phyloP scores from a whole-genome alignment of 2,329 filamentous ascomycete genomes.

The Volutella citrinella region DNA sequence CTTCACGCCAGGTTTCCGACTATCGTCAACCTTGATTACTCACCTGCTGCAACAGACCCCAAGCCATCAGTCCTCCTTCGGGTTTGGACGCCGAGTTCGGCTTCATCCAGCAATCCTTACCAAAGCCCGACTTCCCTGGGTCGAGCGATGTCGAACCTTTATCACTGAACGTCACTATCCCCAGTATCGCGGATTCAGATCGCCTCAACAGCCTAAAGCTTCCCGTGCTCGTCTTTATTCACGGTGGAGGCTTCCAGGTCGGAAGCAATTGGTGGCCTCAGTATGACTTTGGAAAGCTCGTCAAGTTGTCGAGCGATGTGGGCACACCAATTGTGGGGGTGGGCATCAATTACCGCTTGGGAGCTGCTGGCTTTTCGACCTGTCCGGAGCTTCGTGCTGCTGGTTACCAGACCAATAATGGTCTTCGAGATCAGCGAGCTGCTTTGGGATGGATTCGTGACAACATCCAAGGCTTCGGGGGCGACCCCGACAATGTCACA shows the following conservation, averaged over 20 bases:
- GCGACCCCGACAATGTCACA: constrained; percentile 10
- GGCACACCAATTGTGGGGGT: constrained; percentile 12
- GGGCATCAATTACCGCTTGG: constrained; percentile 17
- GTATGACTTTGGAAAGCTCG: constrained; percentile 7
- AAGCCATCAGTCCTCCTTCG: neutral
- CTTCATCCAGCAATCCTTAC: constrained; percentile 5
- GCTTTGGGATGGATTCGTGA: constrained; percentile 14
- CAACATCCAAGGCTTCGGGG: constrained; percentile 13
- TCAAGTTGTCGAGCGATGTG: constrained; percentile 14
- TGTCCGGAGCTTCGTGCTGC: constrained; percentile 6
- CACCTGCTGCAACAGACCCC: constrained; percentile 5
- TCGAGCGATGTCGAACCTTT: constrained; percentile 2
- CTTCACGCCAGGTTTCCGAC: too few species aligned
- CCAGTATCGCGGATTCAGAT: too few species aligned
- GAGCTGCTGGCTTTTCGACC: constrained; percentile 14
- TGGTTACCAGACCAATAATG: constrained; percentile 10
- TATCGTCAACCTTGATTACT: too few species aligned
- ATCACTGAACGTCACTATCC: constrained; percentile 2
- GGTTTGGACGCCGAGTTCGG: constrained; percentile 3
- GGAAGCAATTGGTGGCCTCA: constrained; percentile 9
- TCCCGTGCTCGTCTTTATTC: constrained; percentile 15
- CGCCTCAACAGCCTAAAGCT: too few species aligned
- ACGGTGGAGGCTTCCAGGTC: constrained; percentile 12
- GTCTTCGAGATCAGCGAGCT: constrained; percentile 15
- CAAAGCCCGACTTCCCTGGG: constrained; percentile 6